These are phyloP conservation scores for Nemania abortiva DNA, from an alignment of 2,329 filamentous ascomycete genomes.

Conservation along the genomic window DNA sequence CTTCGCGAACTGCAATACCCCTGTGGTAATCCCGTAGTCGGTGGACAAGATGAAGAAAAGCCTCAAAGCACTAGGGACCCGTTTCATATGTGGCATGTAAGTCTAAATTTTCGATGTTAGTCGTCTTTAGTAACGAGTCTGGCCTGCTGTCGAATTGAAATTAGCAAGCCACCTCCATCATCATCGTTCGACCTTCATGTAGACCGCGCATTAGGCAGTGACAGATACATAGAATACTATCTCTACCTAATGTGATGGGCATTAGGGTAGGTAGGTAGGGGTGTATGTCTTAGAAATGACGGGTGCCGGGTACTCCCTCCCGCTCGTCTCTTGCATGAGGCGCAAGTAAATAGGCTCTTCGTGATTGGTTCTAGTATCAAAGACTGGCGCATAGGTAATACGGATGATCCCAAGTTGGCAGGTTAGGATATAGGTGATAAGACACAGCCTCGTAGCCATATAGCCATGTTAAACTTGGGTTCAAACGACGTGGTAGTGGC, in stretches of 20 bases:
- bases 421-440: background rate
- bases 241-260: too few relatives aligned
- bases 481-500: slow-evolving; percentile 1
- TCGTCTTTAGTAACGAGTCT: slow-evolving; percentile 17
- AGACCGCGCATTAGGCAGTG: slow-evolving; percentile 39
- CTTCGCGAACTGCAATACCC: slow-evolving; percentile 12
- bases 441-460: background rate
- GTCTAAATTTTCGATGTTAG: slow-evolving; percentile 46
- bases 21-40: slow-evolving; percentile 13
- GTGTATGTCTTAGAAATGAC: slow-evolving; percentile 34
- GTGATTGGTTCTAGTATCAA: slow-evolving; percentile 44
- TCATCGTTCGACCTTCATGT: slow-evolving; percentile 37
- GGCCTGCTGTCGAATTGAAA: slow-evolving; percentile 10
- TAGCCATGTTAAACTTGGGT: background rate
- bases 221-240: slow-evolving; percentile 28
- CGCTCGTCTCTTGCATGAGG: slow-evolving; percentile 27
- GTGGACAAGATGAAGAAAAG: slow-evolving; percentile 39
- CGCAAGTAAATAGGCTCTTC: slow-evolving; percentile 28
- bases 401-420: slow-evolving; percentile 31
- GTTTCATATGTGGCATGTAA: slow-evolving; percentile 11
- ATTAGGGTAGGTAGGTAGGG: slow-evolving; percentile 45
- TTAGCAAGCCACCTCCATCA: slow-evolving; percentile 18
- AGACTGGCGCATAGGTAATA: slow-evolving; percentile 41
- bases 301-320: slow-evolving; percentile 41
- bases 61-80: slow-evolving; percentile 24